Evolutionary conservation across 2,329 filamentous ascomycete species (phyloP).

Genomic region (Sclerotinia borealis): DNA sequence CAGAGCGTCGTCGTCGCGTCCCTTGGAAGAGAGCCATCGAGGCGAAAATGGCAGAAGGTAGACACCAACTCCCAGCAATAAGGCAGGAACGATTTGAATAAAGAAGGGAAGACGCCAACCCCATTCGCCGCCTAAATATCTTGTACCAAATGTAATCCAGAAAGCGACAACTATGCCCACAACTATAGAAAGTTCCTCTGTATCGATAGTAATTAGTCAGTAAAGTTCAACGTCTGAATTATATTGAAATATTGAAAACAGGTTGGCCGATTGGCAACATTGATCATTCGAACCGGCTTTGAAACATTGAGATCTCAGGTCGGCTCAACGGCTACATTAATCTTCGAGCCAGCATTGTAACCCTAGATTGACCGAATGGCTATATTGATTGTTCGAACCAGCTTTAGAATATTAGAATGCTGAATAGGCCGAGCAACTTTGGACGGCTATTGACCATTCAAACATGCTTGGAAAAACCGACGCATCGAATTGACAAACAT

Average conservation of each 20-base stretch:
- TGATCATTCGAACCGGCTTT: too few species aligned
- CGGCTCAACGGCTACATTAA: too few species aligned
- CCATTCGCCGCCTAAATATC: constrained; percentile 31
- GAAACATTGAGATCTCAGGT: too few species aligned
- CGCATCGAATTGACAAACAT: too few species aligned
- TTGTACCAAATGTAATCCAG: constrained; percentile 39
- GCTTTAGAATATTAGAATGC: too few species aligned
- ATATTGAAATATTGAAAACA: background rate
- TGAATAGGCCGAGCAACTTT: background rate
- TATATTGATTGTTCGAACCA: too few species aligned
- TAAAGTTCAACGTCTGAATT: background rate
- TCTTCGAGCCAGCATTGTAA: too few species aligned
- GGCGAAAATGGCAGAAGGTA: constrained; percentile 43
- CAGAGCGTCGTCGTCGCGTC: constrained; percentile 42
- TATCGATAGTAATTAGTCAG: background rate
- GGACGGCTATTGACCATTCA: background rate
- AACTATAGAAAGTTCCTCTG: constrained; percentile 35
- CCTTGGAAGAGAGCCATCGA: constrained; percentile 37
- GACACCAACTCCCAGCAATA: constrained; percentile 35
- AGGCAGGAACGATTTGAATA: constrained; percentile 23
- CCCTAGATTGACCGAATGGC: too few species aligned
- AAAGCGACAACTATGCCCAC: constrained; percentile 40
- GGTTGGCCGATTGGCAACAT: background rate
- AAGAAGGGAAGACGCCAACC: constrained; percentile 33
- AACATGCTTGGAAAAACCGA: too few species aligned